These are phyloP conservation scores for Smittium culicis DNA, from an alignment of 371 early-diverging fungal genomes.

Conservation along the genomic window DNA sequence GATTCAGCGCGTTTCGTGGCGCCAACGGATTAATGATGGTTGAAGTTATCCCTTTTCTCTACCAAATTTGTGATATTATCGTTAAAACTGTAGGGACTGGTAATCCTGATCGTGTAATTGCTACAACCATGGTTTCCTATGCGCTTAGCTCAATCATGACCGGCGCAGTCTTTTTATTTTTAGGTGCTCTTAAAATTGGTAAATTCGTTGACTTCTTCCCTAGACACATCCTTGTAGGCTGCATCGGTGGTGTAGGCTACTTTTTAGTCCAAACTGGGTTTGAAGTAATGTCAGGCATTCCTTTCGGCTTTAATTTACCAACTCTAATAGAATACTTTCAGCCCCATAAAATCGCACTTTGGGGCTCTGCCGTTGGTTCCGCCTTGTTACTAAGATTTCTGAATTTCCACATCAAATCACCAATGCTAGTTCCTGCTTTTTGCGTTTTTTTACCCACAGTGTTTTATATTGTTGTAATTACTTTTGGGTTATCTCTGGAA, in stretches of 20 bases:
- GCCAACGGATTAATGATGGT: slow-evolving; percentile 94
- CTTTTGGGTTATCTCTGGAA: slow-evolving; percentile 45
- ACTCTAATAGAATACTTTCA: slow-evolving; percentile 45
- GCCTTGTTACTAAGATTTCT: slow-evolving; percentile 51
- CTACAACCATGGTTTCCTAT: slow-evolving; percentile 83
- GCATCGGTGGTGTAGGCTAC: slow-evolving; percentile 89
- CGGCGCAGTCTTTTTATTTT: slow-evolving; percentile 68
- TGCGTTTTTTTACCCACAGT: slow-evolving; percentile 62
- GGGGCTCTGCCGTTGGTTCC: slow-evolving; percentile 58
- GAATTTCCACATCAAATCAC: slow-evolving; percentile 36
- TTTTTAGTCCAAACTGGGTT: slow-evolving; percentile 83
- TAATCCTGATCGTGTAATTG: slow-evolving; percentile 49
- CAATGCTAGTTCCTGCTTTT: slow-evolving; percentile 73
- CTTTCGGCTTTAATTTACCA: slow-evolving; percentile 36
- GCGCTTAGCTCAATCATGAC: slow-evolving; percentile 72
- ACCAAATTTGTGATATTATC: slow-evolving; percentile 70
- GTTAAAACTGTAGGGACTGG: slow-evolving; percentile 41
- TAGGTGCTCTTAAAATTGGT: slow-evolving; percentile 70
- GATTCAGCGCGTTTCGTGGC: slow-evolving; percentile 76
- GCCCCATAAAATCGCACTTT: slow-evolving; percentile 47
- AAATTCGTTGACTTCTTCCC: slow-evolving; percentile 84
- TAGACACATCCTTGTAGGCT: slow-evolving; percentile 86
- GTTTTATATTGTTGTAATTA: slow-evolving; percentile 53
- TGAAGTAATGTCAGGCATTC: slow-evolving; percentile 66
- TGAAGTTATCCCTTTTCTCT: slow-evolving; percentile 36